Evolutionary conservation across 352 stramenopile species (phyloP), one percentile per base, ranked within the genome.

Genomic region (Achlya hypogyna): DNA sequence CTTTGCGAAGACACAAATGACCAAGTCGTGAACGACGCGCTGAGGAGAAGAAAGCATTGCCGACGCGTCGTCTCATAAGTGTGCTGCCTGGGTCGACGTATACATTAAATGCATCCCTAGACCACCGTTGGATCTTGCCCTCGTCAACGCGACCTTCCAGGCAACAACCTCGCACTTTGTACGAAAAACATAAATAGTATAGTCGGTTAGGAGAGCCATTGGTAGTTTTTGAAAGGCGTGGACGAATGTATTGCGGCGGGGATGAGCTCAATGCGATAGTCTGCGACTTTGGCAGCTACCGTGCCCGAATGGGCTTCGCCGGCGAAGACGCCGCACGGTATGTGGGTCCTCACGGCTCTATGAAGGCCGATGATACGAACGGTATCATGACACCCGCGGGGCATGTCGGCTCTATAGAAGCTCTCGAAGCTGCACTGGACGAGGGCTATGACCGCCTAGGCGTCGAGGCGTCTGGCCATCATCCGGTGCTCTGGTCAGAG

Each of bases 291-390:
- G 84, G 84, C 69, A 86, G 80, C 35, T 71, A 79, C 1, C 74
- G 74, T 20, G 89, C 81, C 73, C 90, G 96, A 63, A 77, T 93
- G 53, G 88, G 88, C 31, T 96, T 88, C 71, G 85, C 87, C 0
- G 89, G 89, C 60, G 88, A 96, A 70, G 88, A 96, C 62, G 90
- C 88, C 56, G 88, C 88, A 43, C 85, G 85, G 5, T 60, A 71
- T 40, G 62, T 53, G 6, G 65, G 68, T 25, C 70, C 74, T 27
- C 29, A 27, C 0, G 72, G 74, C n/a, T 45, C 56, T 20, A 35
- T 31, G 10, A n/a, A n/a, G 38, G 54, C 69, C 9, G 38, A 68
- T 20, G 71, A 74, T 18, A 71, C 66, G 27, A 64, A 65, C 27
- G 72, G 45, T 29, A 18, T 62, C 63, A 25, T 58, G 59, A 58